Evolutionary conservation across 352 stramenopile species (phyloP).

Genomic region (Stramenopiles sp.): DNA sequence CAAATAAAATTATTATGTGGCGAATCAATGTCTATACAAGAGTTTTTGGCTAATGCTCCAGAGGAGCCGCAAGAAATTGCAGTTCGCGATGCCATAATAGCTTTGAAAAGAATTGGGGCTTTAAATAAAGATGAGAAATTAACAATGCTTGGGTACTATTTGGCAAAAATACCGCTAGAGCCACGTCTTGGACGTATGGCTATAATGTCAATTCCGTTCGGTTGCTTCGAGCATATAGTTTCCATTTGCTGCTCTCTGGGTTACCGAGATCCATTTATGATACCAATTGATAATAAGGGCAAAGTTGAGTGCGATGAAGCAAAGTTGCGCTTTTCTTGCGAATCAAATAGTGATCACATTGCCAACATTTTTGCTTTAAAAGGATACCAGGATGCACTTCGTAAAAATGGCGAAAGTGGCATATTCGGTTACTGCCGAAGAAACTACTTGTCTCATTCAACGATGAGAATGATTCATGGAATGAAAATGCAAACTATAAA

Average conservation of each 20-base stretch:
- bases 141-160: conserved; percentile 27
- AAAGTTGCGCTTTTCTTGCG: not conserved
- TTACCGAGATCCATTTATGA: not conserved
- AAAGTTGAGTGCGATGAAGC: not conserved
- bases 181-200: conserved; percentile 27
- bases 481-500: not conserved
- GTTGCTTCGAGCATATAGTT: conserved; percentile 29
- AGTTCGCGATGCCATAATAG: not conserved
- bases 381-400: not conserved
- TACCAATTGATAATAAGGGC: not conserved
- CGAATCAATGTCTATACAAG: not conserved
- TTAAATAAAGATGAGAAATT: conserved; percentile 15
- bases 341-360: not conserved
- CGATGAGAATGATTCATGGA: not conserved
- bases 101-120: not conserved
- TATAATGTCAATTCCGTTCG: conserved; percentile 24
- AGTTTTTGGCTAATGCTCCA: not conserved
- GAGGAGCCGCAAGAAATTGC: not conserved
- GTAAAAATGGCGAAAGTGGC: not conserved
- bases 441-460: conserved; percentile 11
- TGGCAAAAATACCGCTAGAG: conserved; percentile 28
- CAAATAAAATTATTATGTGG: conserved; percentile 42
- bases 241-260: conserved; percentile 31
- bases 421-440: not conserved
- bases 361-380: not conserved